Conservation (phyloP, 2,329 filamentous ascomycete genomes). For the Diaporthe helianthi region DNA sequence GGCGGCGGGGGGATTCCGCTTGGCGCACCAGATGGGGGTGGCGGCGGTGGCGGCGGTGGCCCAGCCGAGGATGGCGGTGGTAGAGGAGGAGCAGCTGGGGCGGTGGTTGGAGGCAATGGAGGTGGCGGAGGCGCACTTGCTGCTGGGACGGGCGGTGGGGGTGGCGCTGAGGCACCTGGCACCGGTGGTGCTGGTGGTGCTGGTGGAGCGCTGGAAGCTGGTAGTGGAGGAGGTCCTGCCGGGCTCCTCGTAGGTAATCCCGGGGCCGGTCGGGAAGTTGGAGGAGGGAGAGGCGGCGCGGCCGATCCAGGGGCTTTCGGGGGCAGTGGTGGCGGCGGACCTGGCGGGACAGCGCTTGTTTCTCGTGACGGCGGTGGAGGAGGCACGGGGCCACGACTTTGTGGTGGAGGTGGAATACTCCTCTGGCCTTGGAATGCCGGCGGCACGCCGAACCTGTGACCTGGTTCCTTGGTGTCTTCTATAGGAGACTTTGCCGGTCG, state of each 20-base stretch:
- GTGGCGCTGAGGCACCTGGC: constrained; percentile 42
- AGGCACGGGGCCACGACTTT: constrained; percentile 73
- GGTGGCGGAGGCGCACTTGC: constrained; percentile 48
- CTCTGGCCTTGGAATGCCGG: constrained; percentile 77
- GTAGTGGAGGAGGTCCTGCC: constrained; percentile 41
- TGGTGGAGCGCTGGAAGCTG: constrained; percentile 43
- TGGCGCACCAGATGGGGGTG: constrained; percentile 43
- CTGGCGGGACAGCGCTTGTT: constrained; percentile 41
- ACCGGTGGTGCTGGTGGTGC: constrained; percentile 47
- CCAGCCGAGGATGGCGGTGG: constrained; percentile 46
- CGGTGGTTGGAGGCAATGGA: constrained; percentile 43
- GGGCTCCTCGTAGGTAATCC: constrained; percentile 47
- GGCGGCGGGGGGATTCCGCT: constrained; percentile 47
- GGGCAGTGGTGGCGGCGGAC: constrained; percentile 53
- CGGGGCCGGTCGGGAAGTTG: constrained; percentile 60
- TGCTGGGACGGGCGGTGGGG: constrained; percentile 47
- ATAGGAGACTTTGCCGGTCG: constrained; percentile 74
- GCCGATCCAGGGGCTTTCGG: constrained; percentile 54
- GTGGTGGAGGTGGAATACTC: constrained; percentile 76
- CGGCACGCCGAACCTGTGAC: constrained; percentile 75
- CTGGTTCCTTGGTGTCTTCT: constrained; percentile 66
- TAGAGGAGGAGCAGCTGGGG: constrained; percentile 49
- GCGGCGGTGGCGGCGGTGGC: constrained; percentile 55
- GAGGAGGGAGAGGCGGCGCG: constrained; percentile 59
- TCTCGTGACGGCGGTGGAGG: constrained; percentile 69